These are phyloP conservation scores for Parmelia sp. DNA, from an alignment of 495 filamentous ascomycete species.

Conservation along the genomic window DNA sequence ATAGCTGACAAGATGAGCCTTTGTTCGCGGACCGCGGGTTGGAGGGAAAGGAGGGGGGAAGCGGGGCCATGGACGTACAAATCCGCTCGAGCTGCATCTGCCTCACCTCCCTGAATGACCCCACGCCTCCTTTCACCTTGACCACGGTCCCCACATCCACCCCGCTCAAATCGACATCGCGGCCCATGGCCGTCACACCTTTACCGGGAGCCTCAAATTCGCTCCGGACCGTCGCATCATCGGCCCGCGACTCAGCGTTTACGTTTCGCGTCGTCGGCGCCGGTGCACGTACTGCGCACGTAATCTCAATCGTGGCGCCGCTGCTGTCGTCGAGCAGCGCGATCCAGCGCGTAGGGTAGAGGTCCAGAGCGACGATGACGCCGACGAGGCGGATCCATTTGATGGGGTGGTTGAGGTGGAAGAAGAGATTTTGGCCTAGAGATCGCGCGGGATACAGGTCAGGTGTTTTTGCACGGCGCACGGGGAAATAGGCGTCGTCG, in stretches of 20 bases:
- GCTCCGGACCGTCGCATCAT: background rate
- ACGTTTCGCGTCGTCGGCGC: slow-evolving; percentile 13
- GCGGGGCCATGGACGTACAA: slow-evolving; percentile 17
- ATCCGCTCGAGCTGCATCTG: slow-evolving; percentile 70
- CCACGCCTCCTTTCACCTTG: slow-evolving; percentile 71
- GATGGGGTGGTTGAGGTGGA: slow-evolving; percentile 83
- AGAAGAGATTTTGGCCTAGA: slow-evolving; percentile 66
- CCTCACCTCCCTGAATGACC: slow-evolving; percentile 51
- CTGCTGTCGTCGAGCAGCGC: slow-evolving; percentile 82
- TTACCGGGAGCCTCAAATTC: background rate
- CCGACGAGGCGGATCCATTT: slow-evolving; percentile 76
- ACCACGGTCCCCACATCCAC: slow-evolving; percentile 64
- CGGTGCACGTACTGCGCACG: slow-evolving; percentile 28
- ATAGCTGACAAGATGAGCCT: slow-evolving; percentile 21
- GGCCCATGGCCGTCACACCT: slow-evolving; percentile 29
- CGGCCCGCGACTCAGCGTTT: slow-evolving; percentile 1
- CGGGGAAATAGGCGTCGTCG: background rate
- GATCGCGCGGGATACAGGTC: background rate
- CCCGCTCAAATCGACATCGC: slow-evolving; percentile 35
- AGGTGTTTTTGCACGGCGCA: background rate
- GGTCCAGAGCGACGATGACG: slow-evolving; percentile 68
- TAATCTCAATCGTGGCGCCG: slow-evolving; percentile 64
- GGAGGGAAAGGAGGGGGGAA: too few species aligned
- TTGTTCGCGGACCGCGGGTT: background rate
- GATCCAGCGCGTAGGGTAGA: slow-evolving; percentile 51